These are phyloP conservation scores for Phyllosticta paracitricarpa DNA, from an alignment of 2,329 filamentous ascomycete species.

Conservation along the genomic window DNA sequence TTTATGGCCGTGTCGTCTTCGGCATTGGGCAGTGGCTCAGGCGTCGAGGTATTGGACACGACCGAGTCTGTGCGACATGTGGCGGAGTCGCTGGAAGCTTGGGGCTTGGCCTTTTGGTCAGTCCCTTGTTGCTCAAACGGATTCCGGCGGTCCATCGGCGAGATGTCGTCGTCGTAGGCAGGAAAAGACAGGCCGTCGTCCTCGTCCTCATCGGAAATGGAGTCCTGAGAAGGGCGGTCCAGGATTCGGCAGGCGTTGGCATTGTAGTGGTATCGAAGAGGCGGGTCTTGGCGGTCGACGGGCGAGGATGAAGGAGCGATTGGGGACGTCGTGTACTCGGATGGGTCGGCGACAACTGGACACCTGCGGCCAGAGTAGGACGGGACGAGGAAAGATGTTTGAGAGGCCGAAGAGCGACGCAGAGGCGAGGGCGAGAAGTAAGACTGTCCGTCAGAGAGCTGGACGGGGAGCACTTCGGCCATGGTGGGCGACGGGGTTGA, in stretches of 20 bases:
- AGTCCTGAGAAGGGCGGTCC: constrained; percentile 49
- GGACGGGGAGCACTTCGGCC: constrained; percentile 34
- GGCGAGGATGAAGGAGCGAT: constrained; percentile 15
- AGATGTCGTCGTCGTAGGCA: constrained; percentile 27
- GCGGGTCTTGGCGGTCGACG: background rate
- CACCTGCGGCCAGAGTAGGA: constrained; percentile 13
- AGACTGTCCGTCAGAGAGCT: constrained; percentile 32
- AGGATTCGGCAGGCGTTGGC: constrained; percentile 24
- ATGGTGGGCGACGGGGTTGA: constrained; percentile 19
- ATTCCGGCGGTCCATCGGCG: constrained; percentile 12
- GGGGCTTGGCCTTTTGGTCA: constrained; percentile 12
- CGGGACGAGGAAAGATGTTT: constrained; percentile 32
- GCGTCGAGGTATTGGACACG: constrained; percentile 42
- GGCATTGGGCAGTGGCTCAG: constrained; percentile 46
- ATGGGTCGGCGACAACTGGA: constrained; percentile 23
- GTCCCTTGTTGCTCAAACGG: background rate
- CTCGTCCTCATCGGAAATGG: constrained; percentile 44
- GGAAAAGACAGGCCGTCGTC: constrained; percentile 35
- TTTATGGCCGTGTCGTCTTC: constrained; percentile 73
- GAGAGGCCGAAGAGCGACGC: constrained; percentile 31
- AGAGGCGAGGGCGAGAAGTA: constrained; percentile 33
- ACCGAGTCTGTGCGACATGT: constrained; percentile 45
- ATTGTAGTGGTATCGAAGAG: constrained; percentile 14
- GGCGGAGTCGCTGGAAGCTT: constrained; percentile 37
- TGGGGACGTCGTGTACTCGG: constrained; percentile 21